Evolutionary conservation across 140 eudicot genomes (phyloP).

Genomic region (Erigeron philadelphicus): DNA sequence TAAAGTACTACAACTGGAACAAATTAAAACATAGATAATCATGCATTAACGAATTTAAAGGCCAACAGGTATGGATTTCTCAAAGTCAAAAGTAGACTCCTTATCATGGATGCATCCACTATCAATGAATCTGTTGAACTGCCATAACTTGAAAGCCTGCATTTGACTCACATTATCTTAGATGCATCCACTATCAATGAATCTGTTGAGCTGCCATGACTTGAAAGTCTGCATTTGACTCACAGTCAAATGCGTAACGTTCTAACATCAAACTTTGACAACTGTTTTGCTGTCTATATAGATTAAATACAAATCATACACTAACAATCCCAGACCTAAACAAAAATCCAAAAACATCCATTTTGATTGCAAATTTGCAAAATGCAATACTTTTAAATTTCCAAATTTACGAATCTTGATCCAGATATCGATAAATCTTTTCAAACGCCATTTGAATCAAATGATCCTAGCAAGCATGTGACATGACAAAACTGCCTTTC

Average conservation of each 20-base stretch:
- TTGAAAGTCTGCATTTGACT: slow-evolving; percentile 12
- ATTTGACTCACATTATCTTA: background rate
- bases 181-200: slow-evolving; percentile 11
- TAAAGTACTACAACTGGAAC: background rate
- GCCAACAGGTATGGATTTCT: background rate
- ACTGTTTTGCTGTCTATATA: background rate
- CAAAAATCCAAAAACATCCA: background rate
- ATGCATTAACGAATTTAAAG: slow-evolving; percentile 5
- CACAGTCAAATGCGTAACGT: slow-evolving; percentile 20
- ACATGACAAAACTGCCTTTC: slow-evolving; percentile 16
- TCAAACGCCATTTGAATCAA: background rate
- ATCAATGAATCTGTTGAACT: slow-evolving; percentile 4
- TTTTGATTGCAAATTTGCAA: background rate
- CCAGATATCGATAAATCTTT: background rate
- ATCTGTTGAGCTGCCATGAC: background rate
- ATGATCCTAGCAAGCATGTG: background rate
- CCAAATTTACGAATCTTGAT: slow-evolving; percentile 5
- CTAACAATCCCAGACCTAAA: background rate
- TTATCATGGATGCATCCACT: background rate
- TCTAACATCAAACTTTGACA: slow-evolving; percentile 20
- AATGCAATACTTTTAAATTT: background rate
- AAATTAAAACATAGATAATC: background rate
- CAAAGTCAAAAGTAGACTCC: slow-evolving; percentile 18
- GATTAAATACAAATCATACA: background rate
- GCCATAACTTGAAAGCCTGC: slow-evolving; percentile 15